Conservation (phyloP, 768 basidiomycete genomes). For the Leucosporidium creatinivorum region DNA sequence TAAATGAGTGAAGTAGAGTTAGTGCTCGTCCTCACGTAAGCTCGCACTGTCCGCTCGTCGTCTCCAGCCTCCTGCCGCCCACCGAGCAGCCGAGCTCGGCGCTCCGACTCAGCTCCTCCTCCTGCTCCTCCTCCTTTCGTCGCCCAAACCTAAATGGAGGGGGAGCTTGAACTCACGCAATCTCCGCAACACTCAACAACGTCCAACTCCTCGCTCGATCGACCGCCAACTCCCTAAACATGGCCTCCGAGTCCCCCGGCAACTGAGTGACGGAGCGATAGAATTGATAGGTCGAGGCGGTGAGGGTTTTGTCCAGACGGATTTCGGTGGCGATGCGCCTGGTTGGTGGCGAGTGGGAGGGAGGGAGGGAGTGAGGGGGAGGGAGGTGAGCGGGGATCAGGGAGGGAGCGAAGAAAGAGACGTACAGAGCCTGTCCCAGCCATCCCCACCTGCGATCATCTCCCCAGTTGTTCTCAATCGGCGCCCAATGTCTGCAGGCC, state of each 20-base stretch:
- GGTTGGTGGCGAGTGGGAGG: conserved; percentile 10
- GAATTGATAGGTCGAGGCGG: conserved; percentile 13
- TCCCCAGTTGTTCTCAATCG: conserved; percentile 29
- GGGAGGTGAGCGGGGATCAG: too few relatives aligned
- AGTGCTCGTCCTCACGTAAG: not conserved
- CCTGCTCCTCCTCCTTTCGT: too few relatives aligned
- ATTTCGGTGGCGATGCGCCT: conserved; percentile 21
- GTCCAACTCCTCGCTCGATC: conserved; percentile 18
- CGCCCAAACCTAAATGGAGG: too few relatives aligned
- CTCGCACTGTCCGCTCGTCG: too few relatives aligned
- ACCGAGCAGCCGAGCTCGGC: too few relatives aligned
- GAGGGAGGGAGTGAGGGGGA: too few relatives aligned
- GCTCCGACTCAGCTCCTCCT: too few relatives aligned
- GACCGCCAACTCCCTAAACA: conserved; percentile 16
- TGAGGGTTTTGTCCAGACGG: conserved; percentile 12
- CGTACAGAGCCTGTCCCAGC: conserved; percentile 11
- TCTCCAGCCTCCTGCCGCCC: too few relatives aligned
- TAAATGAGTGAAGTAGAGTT: not conserved
- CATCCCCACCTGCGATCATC: conserved; percentile 24
- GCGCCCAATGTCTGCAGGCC: conserved; percentile 18
- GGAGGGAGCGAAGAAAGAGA: too few relatives aligned
- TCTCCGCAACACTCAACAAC: conserved; percentile 18
- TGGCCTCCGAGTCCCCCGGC: conserved; percentile 5
- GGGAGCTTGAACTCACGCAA: conserved; percentile 26
- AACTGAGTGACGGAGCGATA: not conserved